A percentile compares a stretch with the other conserved stretches of the same genome.
phyloP scores from a whole-genome alignment of 73 alveolate genomes.

The Paraurostyla sp. region DNA sequence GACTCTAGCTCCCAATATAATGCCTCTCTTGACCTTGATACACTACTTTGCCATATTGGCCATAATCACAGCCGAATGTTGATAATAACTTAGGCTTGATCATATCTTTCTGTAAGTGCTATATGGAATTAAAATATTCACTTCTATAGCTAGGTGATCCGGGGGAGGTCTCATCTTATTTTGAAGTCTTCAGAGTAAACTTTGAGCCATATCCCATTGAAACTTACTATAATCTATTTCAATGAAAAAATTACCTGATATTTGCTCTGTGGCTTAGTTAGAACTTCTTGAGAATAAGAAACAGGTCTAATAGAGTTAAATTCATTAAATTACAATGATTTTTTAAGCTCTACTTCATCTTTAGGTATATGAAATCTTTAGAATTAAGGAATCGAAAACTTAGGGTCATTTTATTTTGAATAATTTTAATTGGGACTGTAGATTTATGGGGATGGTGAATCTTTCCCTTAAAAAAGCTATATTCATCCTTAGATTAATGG shows the following conservation, averaged over 20 bases:
- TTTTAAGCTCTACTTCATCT: not conserved
- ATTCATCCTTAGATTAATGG: not conserved
- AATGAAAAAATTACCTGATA: not conserved
- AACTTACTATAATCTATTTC: not conserved
- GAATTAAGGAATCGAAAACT: not conserved
- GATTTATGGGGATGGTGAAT: slow-evolving; percentile 15
- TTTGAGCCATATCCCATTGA: slow-evolving; percentile 18
- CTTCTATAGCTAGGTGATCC: slow-evolving; percentile 36
- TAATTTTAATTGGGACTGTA: slow-evolving; percentile 12
- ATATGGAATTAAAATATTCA: not conserved
- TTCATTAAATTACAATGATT: not conserved
- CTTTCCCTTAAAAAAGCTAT: slow-evolving; percentile 48
- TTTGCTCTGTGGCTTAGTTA: not conserved
- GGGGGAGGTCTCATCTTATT: slow-evolving; percentile 37
- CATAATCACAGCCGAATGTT: slow-evolving; percentile 17
- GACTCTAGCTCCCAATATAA: not conserved
- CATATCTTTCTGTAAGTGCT: not conserved
- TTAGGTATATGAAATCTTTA: slow-evolving; percentile 17
- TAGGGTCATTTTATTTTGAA: not conserved
- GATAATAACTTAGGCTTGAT: not conserved
- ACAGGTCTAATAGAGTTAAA: not conserved
- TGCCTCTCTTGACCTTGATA: slow-evolving; percentile 40
- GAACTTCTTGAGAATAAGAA: not conserved
- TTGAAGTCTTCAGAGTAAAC: not conserved
- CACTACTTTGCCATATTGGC: not conserved